A percentile compares a stretch with the other conserved stretches of the same genome.
Evolutionary conservation across 805 yeast genomes (phyloP).

Genomic region (Candida pini): DNA sequence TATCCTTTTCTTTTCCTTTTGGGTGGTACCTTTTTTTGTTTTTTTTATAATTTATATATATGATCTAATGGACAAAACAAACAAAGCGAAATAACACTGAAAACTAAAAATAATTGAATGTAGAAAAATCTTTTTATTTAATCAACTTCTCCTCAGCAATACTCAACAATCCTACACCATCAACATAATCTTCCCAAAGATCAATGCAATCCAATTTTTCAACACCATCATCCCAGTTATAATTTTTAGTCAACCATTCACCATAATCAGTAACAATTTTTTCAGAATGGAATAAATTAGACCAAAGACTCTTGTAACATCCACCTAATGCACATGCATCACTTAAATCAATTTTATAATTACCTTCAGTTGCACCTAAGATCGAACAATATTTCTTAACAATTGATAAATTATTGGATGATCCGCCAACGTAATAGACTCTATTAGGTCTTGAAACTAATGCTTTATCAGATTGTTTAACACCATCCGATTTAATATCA

Average conservation of each 20-base stretch:
- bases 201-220: slow-evolving; percentile 35
- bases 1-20: no score
- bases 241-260: slow-evolving; percentile 40
- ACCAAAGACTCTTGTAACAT: slow-evolving; percentile 81
- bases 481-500: slow-evolving; percentile 44
- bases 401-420: slow-evolving; percentile 65
- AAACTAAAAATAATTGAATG: no score
- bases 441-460: slow-evolving; percentile 55
- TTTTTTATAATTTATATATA: no score
- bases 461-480: slow-evolving; percentile 37
- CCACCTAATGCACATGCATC: slow-evolving; percentile 95
- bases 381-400: slow-evolving; percentile 65
- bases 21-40: no score
- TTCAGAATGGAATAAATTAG: slow-evolving; percentile 33
- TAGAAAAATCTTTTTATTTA: slow-evolving; percentile 4
- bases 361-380: slow-evolving; percentile 60
- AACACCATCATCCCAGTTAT: slow-evolving; percentile 43
- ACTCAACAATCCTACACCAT: slow-evolving; percentile 49
- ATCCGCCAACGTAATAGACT: slow-evolving; percentile 84
- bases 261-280: slow-evolving; percentile 29
- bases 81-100: no score
- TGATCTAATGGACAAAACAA: neutral
- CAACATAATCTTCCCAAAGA: slow-evolving; percentile 43
- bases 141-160: slow-evolving; percentile 33
- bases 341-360: slow-evolving; percentile 66